Conservation (phyloP, 768 basidiomycete genomes). For the Psilocybe tampanensis region DNA sequence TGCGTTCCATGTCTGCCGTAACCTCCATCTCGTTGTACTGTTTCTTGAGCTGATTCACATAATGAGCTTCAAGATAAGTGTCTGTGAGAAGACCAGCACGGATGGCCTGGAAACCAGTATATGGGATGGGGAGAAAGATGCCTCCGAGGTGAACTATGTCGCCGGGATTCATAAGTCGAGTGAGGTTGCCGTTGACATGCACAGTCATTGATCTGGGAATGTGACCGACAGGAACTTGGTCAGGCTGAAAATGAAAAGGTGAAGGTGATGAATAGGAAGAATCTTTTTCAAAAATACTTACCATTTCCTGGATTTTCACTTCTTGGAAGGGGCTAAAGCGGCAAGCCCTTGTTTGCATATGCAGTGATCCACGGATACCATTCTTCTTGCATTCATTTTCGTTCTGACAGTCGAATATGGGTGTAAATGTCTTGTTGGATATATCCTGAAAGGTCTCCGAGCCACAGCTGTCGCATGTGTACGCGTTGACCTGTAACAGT, state of each 20-base stretch:
- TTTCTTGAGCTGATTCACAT: conserved; percentile 94
- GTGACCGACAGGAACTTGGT: conserved; percentile 99
- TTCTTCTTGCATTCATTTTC: conserved; percentile 85
- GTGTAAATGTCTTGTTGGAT: conserved; percentile 86
- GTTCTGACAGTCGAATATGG: conserved; percentile 88
- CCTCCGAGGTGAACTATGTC: conserved; percentile 96
- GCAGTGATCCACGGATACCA: conserved; percentile 82
- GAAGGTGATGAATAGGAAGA: too few relatives aligned
- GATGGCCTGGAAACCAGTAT: conserved; percentile 96
- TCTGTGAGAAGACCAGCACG: conserved; percentile 96
- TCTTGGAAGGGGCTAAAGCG: conserved; percentile 99
- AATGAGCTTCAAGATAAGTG: conserved; percentile 91
- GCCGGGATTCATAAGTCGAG: conserved; percentile 91
- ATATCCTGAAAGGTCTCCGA: conserved; percentile 99
- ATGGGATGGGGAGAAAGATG: conserved; percentile 95
- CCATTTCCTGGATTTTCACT: conserved; percentile 99
- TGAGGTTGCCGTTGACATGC: conserved; percentile 90
- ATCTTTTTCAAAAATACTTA: conserved; percentile 29
- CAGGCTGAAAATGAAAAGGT: conserved; percentile 57
- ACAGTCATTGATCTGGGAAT: conserved; percentile 98
- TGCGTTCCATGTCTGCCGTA: conserved; percentile 78
- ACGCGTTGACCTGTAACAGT: conserved; percentile 94
- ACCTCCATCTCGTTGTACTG: conserved; percentile 95
- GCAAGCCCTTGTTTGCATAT: conserved; percentile 98
- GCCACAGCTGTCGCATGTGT: conserved; percentile 97